Percentiles rank a stretch among this genome's conserved stretches.
Conservation (phyloP, 768 basidiomycete species). For the Boletus vinaceobasis region DNA sequence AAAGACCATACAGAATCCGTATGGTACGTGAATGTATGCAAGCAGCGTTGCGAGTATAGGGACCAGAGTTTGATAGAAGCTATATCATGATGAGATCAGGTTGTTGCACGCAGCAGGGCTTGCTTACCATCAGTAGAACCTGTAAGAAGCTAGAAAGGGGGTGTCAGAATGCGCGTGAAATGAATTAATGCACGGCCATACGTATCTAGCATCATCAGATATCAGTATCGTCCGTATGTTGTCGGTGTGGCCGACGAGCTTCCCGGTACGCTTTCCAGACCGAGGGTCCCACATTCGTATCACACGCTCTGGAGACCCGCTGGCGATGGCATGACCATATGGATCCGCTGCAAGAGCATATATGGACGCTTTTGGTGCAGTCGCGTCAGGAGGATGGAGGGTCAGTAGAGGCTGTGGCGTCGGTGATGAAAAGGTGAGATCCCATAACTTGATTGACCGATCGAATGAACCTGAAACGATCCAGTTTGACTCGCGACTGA, state of each 20-base stretch:
- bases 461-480: conserved; percentile 94
- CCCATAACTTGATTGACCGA: conserved; percentile 93
- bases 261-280: conserved; percentile 71
- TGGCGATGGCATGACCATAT: conserved; percentile 76
- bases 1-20: conserved; percentile 94
- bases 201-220: conserved; percentile 88
- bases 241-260: conserved; percentile 95
- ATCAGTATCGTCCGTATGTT: conserved; percentile 90
- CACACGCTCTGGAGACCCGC: conserved; percentile 89
- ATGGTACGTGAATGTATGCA: conserved; percentile 96
- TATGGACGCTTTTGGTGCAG: conserved; percentile 63
- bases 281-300: conserved; percentile 93
- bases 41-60: conserved; percentile 76
- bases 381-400: conserved; percentile 63
- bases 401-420: conserved; percentile 56
- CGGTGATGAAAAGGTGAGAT: conserved; percentile 50
- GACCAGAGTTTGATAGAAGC: conserved; percentile 95
- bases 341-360: conserved; percentile 82
- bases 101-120: not conserved
- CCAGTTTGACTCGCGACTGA: conserved; percentile 78
- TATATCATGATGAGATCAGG: conserved; percentile 22
- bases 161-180: conserved; percentile 7
- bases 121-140: conserved; percentile 70
- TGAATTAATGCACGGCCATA: conserved; percentile 39
- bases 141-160: conserved; percentile 58